A percentile compares a stretch with the other conserved stretches of the same genome.
These are phyloP conservation scores for Thozetella sp. DNA, from an alignment of 495 filamentous ascomycete species.

Conservation along the genomic window DNA sequence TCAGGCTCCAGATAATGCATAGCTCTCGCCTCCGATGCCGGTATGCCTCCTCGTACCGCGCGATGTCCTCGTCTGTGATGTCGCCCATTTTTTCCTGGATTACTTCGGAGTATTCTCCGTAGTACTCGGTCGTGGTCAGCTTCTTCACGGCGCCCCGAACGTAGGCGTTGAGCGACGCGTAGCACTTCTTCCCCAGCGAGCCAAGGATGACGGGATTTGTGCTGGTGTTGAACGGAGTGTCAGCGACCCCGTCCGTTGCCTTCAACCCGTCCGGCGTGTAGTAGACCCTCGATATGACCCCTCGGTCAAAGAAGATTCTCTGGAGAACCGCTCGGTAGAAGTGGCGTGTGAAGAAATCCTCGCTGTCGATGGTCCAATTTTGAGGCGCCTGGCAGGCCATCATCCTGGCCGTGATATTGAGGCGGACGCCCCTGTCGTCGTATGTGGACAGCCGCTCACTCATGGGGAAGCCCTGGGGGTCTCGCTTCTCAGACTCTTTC, in stretches of 20 bases:
- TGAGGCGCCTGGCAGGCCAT: slow-evolving; percentile 95
- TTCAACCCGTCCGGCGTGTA: slow-evolving; percentile 31
- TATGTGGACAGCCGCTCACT: slow-evolving; percentile 71
- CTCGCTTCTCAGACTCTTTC: slow-evolving; percentile 60
- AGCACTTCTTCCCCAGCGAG: slow-evolving; percentile 78
- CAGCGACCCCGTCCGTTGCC: slow-evolving; percentile 29
- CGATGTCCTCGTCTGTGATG: slow-evolving; percentile 74
- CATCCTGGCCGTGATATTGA: slow-evolving; percentile 96
- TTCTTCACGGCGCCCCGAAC: slow-evolving; percentile 79
- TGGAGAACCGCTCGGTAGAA: slow-evolving; percentile 93
- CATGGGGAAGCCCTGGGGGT: slow-evolving; percentile 94
- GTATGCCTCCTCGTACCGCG: slow-evolving; percentile 66
- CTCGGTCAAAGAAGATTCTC: slow-evolving; percentile 81
- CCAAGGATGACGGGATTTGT: slow-evolving; percentile 84
- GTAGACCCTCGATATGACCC: slow-evolving; percentile 65
- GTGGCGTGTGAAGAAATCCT: slow-evolving; percentile 88
- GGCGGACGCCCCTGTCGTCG: slow-evolving; percentile 62
- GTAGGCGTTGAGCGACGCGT: slow-evolving; percentile 75
- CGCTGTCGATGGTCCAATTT: slow-evolving; percentile 89
- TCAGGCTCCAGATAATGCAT: slow-evolving; percentile 85
- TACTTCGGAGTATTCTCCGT: slow-evolving; percentile 50
- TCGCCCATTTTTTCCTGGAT: slow-evolving; percentile 60
- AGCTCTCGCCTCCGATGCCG: slow-evolving; percentile 74
- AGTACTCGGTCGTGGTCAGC: slow-evolving; percentile 60
- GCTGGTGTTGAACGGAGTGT: slow-evolving; percentile 51